These are phyloP conservation scores for Suillus variegatus DNA, from an alignment of 768 basidiomycete genomes.

Conservation along the genomic window DNA sequence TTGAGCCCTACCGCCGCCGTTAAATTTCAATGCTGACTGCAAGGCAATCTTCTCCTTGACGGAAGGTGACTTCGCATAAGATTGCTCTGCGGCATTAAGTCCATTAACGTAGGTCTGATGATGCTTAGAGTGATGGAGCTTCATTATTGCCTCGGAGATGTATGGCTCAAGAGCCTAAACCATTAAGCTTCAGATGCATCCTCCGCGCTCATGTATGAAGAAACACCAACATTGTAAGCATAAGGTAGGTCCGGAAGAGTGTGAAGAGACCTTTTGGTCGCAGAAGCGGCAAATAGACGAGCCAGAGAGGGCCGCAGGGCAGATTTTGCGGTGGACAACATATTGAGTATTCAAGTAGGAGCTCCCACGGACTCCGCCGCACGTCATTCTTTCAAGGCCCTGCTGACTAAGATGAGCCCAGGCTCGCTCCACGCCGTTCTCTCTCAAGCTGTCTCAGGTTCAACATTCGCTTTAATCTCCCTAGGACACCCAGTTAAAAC, in stretches of 20 bases:
- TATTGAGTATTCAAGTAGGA: constrained; percentile 26
- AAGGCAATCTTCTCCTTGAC: constrained; percentile 79
- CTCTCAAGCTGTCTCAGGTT: no score
- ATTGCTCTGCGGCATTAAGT: constrained; percentile 88
- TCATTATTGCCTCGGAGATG: constrained; percentile 93
- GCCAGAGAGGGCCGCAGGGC: constrained; percentile 44
- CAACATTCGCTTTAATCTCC: no score
- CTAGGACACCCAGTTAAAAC: no score
- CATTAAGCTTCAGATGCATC: constrained; percentile 5
- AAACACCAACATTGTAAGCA: constrained; percentile 63
- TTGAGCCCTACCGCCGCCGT: constrained; percentile 75
- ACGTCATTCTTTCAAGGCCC: neutral
- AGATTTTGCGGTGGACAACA: constrained; percentile 52
- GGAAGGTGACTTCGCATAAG: constrained; percentile 65
- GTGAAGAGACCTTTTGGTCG: constrained; percentile 52
- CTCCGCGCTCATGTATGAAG: constrained; percentile 3
- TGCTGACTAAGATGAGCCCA: constrained; percentile 3
- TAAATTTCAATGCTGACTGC: constrained; percentile 94
- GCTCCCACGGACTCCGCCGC: neutral
- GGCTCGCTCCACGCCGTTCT: no score
- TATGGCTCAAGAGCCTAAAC: constrained; percentile 84
- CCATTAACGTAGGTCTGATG: constrained; percentile 94
- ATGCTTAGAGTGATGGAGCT: constrained; percentile 88
- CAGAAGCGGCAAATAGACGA: constrained; percentile 46
- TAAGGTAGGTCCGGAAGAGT: constrained; percentile 83